phyloP scores from a whole-genome alignment of 331 rosid species.

The Pyracantha coccinea region DNA sequence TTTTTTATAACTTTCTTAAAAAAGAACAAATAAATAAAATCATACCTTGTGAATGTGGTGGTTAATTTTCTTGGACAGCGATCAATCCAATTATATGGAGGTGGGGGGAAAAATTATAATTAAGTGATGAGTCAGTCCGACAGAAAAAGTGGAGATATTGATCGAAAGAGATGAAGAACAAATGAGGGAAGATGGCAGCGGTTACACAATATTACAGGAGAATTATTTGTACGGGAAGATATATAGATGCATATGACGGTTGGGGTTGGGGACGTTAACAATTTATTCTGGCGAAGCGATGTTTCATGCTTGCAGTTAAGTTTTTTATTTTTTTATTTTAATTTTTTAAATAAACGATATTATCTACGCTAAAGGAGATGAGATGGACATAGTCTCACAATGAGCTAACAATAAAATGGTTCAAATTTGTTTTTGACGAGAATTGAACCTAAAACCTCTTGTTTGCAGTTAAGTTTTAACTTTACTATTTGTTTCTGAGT shows the following conservation, averaged over 20 bases:
- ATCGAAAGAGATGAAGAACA: neutral
- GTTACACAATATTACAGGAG: neutral
- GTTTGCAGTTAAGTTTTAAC: neutral
- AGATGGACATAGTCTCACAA: fast-evolving
- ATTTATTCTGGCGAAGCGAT: neutral
- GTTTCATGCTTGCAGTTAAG: neutral
- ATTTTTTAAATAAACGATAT: too few relatives aligned
- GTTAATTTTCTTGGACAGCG: neutral
- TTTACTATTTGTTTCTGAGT: too few relatives aligned
- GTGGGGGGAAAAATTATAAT: neutral
- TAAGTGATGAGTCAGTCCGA: neutral
- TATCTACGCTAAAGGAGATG: fast-evolving
- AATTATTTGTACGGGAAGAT: neutral
- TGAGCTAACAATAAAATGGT: too few relatives aligned
- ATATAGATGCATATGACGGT: neutral
- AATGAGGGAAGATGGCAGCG: neutral
- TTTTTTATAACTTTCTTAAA: neutral
- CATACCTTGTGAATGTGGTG: neutral
- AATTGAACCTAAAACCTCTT: too few relatives aligned
- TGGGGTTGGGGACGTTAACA: neutral
- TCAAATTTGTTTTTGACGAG: too few relatives aligned
- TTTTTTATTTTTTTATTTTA: too few relatives aligned
- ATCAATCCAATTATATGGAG: neutral
- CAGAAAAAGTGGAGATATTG: neutral
- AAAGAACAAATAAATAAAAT: neutral